phyloP scores from a whole-genome alignment of 202 grass and related monocot species.

The Dendrocalamus latiflorus region DNA sequence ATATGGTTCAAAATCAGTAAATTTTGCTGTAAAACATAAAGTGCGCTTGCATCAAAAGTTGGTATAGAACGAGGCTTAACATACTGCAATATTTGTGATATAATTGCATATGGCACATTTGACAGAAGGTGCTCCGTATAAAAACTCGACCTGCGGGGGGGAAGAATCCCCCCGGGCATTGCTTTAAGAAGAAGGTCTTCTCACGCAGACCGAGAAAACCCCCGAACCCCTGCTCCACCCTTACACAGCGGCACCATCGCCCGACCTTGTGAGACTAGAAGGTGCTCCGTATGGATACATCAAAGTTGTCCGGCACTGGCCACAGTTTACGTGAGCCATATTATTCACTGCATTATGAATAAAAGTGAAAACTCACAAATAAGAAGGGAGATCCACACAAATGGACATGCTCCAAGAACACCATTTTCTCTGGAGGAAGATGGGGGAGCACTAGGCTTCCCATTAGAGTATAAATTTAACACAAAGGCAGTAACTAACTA shows the following conservation, averaged over 20 bases:
- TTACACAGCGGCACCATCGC: too few species aligned
- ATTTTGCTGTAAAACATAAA: neutral
- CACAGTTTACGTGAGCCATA: conserved; percentile 65
- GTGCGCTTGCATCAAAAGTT: neutral
- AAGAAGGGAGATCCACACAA: neutral
- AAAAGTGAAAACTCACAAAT: conserved; percentile 7
- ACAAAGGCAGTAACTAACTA: neutral
- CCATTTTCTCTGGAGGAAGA: neutral
- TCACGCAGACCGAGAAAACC: too few species aligned
- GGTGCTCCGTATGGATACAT: conserved; percentile 96
- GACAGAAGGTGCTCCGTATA: conserved; percentile 75
- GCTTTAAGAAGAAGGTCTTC: too few species aligned
- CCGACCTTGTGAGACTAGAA: too few species aligned
- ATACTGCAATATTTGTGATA: conserved; percentile 71
- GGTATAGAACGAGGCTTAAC: neutral
- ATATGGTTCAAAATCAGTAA: conserved; percentile 17
- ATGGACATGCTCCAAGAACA: too few species aligned
- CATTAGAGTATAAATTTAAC: neutral
- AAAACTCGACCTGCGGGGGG: too few species aligned
- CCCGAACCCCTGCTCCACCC: too few species aligned
- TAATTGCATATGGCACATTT: conserved; percentile 90
- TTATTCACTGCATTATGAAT: conserved; percentile 52
- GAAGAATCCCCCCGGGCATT: too few species aligned
- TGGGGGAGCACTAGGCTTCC: neutral
- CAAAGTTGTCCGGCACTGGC: conserved; percentile 57